Evolutionary conservation across 2,329 filamentous ascomycete species (phyloP), one percentile per base, ranked within the genome.

Genomic region (Trichoderma endophyticum): DNA sequence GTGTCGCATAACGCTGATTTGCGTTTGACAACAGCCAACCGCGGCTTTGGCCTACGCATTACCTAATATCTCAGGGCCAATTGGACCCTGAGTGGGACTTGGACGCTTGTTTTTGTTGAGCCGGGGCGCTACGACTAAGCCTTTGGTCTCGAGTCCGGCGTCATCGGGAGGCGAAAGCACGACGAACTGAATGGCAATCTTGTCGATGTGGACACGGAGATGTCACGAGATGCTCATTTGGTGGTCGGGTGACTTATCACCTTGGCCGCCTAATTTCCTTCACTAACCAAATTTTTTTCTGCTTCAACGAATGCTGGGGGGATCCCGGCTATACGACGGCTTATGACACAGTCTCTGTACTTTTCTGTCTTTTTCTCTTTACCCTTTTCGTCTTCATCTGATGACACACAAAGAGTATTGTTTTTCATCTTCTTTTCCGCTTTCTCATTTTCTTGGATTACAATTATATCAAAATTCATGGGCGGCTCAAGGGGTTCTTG

Each of bases 291-390:
- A 54, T 15, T 18, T 60, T 60, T 51, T 51, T 48, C 43, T 63
- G 62, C 28, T 57, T 70, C 60, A 48, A 68, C 65, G 64, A 68
- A 14, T 51, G 64, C 64, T 51, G 36, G 70, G 70, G 70, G 43
- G 59, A 64, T 68, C 70, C 61, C 71, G 66, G 71, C 61, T 30
- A 61, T 66, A 71, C 69, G 66, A 70, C 71, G 61, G 66, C 71
- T 72, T 32, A 72, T 57, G 66, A 70, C 66, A 54, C 24, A n/a
- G 51, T 56, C 60, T 72, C 48, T 72, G 54, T 66, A 72, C 54
- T 64, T 43, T 61, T 70, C 7, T 68, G n/a, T 62, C 43, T 34
- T 56, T 8, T 66, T 54, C 28, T 63, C 32, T 60, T 32, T 32
- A 21, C 28, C 48, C 26, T 66, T 34, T 60, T 18, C 48, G 7